phyloP scores from a whole-genome alignment of 495 filamentous ascomycete genomes.

The Talaromyces trachyspermus region DNA sequence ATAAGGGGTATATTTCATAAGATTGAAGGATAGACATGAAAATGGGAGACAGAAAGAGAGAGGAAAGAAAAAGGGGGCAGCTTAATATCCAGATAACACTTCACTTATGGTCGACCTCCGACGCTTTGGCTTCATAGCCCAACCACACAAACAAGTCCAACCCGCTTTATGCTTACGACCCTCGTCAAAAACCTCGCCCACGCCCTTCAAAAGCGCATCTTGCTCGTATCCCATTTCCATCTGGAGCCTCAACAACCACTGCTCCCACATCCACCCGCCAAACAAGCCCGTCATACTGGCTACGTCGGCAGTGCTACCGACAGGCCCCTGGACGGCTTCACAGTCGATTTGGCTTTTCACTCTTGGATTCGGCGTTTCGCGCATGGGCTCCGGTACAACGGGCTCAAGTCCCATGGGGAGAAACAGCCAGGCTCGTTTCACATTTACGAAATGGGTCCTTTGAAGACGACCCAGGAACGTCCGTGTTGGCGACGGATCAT shows the following conservation, averaged over 20 bases:
- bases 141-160: conserved; percentile 83
- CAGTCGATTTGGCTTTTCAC: conserved; percentile 45
- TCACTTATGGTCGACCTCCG: conserved; percentile 9
- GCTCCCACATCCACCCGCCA: conserved; percentile 91
- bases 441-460: conserved; percentile 63
- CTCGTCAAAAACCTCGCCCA: conserved; percentile 77
- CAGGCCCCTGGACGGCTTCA: conserved; percentile 56
- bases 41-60: background rate
- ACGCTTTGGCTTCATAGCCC: conserved; percentile 74
- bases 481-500: conserved; percentile 78
- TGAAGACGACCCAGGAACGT: conserved; percentile 67
- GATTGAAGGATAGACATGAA: background rate
- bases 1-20: background rate
- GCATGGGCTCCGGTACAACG: conserved; percentile 28
- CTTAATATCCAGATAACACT: background rate
- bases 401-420: conserved; percentile 73
- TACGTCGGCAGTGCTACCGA: conserved; percentile 66
- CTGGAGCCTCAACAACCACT: conserved; percentile 84
- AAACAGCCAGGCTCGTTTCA: conserved; percentile 85
- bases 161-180: conserved; percentile 68
- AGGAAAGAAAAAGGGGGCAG: background rate
- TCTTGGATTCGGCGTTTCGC: conserved; percentile 46
- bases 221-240: conserved; percentile 69
- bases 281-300: conserved; percentile 73
- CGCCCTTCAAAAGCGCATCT: conserved; percentile 62